Percentiles rank a stretch among this genome's conserved stretches.
These are phyloP conservation scores for Zymoseptoria pseudotritici DNA, from an alignment of 2,329 filamentous ascomycete species.

Conservation along the genomic window DNA sequence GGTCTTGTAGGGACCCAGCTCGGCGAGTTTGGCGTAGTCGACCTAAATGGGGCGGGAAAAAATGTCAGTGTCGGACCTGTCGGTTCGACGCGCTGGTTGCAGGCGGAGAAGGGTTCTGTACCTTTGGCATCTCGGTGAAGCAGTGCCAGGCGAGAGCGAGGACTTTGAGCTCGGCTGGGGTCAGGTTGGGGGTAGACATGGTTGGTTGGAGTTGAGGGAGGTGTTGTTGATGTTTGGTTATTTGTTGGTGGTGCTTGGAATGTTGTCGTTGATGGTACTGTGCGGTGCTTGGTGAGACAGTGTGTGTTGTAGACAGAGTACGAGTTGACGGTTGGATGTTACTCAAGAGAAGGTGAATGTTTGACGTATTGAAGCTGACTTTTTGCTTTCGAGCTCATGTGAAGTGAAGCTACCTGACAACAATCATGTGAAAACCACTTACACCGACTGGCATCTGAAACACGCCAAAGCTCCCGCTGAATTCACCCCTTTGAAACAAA, in stretches of 20 bases:
- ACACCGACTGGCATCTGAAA: neutral
- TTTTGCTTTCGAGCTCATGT: no score
- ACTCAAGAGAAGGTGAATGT: no score
- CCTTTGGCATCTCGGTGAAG: constrained; percentile 6
- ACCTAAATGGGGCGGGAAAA: constrained; percentile 7
- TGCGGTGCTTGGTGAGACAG: no score
- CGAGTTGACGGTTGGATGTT: no score
- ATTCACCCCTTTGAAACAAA: neutral
- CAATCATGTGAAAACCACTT: neutral
- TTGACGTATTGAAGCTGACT: no score
- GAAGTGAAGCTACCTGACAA: neutral
- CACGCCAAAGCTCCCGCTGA: neutral
- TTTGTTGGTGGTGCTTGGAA: no score
- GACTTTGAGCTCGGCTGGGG: constrained; percentile 5
- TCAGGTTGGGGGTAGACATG: constrained; percentile 1
- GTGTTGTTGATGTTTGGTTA: neutral
- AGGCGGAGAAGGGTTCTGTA: neutral
- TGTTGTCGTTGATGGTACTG: no score
- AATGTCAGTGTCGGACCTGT: neutral
- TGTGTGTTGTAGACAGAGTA: no score
- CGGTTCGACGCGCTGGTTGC: neutral
- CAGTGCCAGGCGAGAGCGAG: constrained; percentile 9
- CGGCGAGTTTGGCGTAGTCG: constrained; percentile 15
- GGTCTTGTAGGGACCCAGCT: constrained; percentile 15
- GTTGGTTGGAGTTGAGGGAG: neutral